Percentiles rank a stretch among this genome's conserved stretches.
Evolutionary conservation across 345 rosid genomes (phyloP).

Genomic region (Populus davidiana): DNA sequence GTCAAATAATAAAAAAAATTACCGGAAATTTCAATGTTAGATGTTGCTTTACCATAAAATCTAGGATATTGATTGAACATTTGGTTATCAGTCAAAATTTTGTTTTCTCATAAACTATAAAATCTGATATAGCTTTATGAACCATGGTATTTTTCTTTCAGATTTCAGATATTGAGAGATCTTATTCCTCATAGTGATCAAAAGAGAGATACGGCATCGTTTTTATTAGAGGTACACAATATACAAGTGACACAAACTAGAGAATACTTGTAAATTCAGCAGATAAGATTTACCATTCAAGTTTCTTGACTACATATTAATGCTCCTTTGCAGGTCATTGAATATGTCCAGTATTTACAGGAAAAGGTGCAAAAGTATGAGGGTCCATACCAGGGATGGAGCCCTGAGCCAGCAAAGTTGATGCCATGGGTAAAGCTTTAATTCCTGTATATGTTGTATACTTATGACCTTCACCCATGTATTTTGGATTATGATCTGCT

Average conservation of each 20-base stretch:
- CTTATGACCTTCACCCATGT: not conserved
- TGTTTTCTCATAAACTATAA: not conserved
- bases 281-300: not conserved
- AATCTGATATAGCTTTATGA: not conserved
- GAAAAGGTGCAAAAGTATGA: slow-evolving; percentile 36
- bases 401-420: slow-evolving; percentile 27
- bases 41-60: not conserved
- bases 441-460: not conserved
- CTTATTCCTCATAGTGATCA: slow-evolving; percentile 34
- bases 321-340: slow-evolving; percentile 28
- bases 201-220: slow-evolving; percentile 35
- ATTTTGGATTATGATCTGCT: not conserved
- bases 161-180: slow-evolving; percentile 37
- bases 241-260: not conserved
- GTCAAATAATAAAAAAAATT: not conserved
- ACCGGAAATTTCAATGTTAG: not conserved
- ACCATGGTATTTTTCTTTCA: slow-evolving; percentile 13
- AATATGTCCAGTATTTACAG: slow-evolving; percentile 28
- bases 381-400: slow-evolving; percentile 29
- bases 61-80: slow-evolving; percentile 2
- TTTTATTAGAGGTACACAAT: slow-evolving; percentile 28
- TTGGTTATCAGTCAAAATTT: not conserved
- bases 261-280: not conserved
- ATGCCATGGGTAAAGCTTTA: slow-evolving; percentile 35
- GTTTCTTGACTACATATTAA: slow-evolving; percentile 1